Base-by-base conservation (phyloP, 192 early-diverging fungal genomes). In the Globomyces pollinis-pini region DNA sequence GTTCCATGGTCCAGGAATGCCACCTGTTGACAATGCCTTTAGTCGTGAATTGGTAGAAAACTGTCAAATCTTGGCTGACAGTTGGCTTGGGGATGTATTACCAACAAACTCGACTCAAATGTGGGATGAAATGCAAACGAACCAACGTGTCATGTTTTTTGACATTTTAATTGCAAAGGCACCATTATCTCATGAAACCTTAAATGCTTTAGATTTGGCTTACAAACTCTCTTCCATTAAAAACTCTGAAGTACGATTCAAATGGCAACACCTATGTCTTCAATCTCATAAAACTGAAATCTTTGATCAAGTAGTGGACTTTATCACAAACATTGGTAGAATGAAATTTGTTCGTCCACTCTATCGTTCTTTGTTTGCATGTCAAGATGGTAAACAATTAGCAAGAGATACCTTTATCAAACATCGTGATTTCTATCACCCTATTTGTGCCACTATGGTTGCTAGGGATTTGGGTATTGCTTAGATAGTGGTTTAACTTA, bases 271-370 rank as follows among this genome's bases (percentile, higher is more conserved):
- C 66, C 55, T 96, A n/a, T 87, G 87, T 57, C 73, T 98, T 16
- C 53, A 79, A 60, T 78, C 88, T 31, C 74, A 77, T 38, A 88
- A 92, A 67, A 84, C 88, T 68, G 72, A 73, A 28, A 83, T 94
- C 35, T 86, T 84, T 49, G 80, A 80, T 24, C 67, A 83, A 1
- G 93, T 94, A 2, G 81, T 84, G 7, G 74, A 68, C 6, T 94
- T 99, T 72, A 63, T 96, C 1, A 81, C 81, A n/a, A 76, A 80
- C 38, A 88, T 93, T 63, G 96, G 96, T 1, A 75, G 94, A 43
- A 95, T 98, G 94, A 95, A 95, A 74, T 94, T 82, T 67, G 85
- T 88, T 2, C 71, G 90, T 12, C 91, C 91, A 26, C 71, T 98
- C 18, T 94, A 89, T 63, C 35, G 72, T 56, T 35, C 53, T n/a